Evolutionary conservation across 768 basidiomycete species (phyloP).

Genomic region (Boletus reticulatus): DNA sequence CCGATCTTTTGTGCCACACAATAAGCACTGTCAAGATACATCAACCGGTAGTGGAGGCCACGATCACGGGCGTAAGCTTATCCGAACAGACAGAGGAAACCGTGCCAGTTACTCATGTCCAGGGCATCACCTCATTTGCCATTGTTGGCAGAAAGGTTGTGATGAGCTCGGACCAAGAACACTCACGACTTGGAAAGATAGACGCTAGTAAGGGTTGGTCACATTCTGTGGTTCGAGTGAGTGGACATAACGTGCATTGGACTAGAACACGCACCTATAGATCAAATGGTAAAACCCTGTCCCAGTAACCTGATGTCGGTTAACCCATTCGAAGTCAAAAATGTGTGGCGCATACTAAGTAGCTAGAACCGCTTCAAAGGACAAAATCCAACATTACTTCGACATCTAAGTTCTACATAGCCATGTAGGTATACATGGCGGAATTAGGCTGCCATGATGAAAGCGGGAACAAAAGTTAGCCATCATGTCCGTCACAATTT

Average conservation of each 20-base stretch:
- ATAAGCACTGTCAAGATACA: no score
- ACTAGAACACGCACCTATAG: slow-evolving; percentile 43
- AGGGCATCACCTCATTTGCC: no score
- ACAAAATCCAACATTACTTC: slow-evolving; percentile 37
- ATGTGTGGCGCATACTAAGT: slow-evolving; percentile 33
- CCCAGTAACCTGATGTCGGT: no score
- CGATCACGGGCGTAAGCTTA: no score
- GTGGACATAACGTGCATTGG: slow-evolving; percentile 40
- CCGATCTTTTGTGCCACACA: no score
- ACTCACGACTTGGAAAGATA: no score
- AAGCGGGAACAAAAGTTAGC: background rate
- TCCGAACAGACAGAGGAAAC: background rate
- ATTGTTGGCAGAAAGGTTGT: slow-evolving; percentile 34
- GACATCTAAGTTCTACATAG: slow-evolving; percentile 19
- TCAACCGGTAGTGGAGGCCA: no score
- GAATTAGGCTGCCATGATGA: slow-evolving; percentile 7
- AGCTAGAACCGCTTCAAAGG: background rate
- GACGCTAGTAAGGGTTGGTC: no score
- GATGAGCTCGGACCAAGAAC: no score
- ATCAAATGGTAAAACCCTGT: no score
- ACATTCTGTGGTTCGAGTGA: slow-evolving; percentile 35
- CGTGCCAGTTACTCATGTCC: no score
- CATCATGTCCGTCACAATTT: background rate
- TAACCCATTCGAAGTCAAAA: slow-evolving; percentile 40
- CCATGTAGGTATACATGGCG: slow-evolving; percentile 24